Conservation (phyloP, 2,329 filamentous ascomycete genomes). For the Venturia asperata region DNA sequence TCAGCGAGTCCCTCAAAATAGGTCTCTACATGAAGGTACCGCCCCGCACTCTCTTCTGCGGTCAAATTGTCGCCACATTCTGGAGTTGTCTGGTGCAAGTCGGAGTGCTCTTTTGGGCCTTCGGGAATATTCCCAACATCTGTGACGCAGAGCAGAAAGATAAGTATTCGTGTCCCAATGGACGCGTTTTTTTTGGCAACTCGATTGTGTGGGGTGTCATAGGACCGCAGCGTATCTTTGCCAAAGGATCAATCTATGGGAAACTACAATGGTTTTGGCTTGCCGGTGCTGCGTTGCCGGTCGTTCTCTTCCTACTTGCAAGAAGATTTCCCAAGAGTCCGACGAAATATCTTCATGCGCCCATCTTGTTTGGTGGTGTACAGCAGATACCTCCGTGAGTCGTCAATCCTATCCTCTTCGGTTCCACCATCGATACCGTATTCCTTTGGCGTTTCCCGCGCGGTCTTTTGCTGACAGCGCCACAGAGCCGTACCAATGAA, state of each 20-base stretch:
- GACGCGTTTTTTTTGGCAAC: conserved; percentile 56
- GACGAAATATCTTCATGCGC: conserved; percentile 60
- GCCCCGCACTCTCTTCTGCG: conserved; percentile 58
- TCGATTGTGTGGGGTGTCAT: conserved; percentile 62
- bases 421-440: no score
- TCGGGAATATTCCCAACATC: conserved; percentile 53
- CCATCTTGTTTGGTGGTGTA: conserved; percentile 60
- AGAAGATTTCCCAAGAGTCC: conserved; percentile 54
- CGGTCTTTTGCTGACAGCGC: neutral
- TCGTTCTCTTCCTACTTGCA: conserved; percentile 54
- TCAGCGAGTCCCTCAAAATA: conserved; percentile 46
- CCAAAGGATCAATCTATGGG: conserved; percentile 52
- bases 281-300: conserved; percentile 54
- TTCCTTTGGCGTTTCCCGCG: no score
- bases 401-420: neutral
- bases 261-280: conserved; percentile 65
- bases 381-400: conserved; percentile 40
- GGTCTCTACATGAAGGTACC: conserved; percentile 51
- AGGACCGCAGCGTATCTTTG: conserved; percentile 64
- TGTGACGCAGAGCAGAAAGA: conserved; percentile 54
- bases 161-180: conserved; percentile 53
- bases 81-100: conserved; percentile 62
- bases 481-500: conserved; percentile 39
- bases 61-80: conserved; percentile 59
- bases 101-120: conserved; percentile 52